Conservation (phyloP, 305 asterid genomes). For the Fraxinus latifolia region DNA sequence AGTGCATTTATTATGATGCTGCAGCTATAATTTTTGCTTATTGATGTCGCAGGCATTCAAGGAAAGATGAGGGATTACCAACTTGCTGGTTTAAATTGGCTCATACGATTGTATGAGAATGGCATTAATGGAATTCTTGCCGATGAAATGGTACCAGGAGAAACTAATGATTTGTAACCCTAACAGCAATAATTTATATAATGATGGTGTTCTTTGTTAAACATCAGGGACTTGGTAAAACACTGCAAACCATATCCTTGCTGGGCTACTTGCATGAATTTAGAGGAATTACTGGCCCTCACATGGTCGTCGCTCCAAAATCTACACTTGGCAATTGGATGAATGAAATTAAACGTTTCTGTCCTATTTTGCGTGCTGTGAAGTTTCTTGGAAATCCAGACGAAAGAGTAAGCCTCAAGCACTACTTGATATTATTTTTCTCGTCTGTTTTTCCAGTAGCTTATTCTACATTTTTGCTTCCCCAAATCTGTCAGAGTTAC, state of each 20-base stretch:
- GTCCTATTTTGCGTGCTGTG: slow-evolving; percentile 86
- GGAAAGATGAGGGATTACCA: slow-evolving; percentile 99
- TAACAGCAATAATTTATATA: slow-evolving; percentile 1
- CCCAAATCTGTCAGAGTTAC: slow-evolving; percentile 51
- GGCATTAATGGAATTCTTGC: slow-evolving; percentile 99
- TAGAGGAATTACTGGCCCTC: slow-evolving; percentile 98
- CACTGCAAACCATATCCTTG: slow-evolving; percentile 95
- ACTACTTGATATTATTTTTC: slow-evolving; percentile 12
- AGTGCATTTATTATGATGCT: neutral
- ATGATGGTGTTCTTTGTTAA: slow-evolving; percentile 18
- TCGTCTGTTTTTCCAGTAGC: slow-evolving; percentile 6
- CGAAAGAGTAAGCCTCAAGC: slow-evolving; percentile 68
- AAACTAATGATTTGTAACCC: slow-evolving; percentile 12
- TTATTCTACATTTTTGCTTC: slow-evolving; percentile 13
- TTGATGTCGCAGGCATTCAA: slow-evolving; percentile 65
- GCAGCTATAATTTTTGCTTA: slow-evolving; percentile 6
- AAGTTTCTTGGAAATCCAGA: slow-evolving; percentile 99
- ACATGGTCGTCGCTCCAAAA: slow-evolving; percentile 99
- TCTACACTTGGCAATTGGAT: slow-evolving; percentile 99
- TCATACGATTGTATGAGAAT: slow-evolving; percentile 92
- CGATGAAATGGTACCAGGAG: slow-evolving; percentile 81
- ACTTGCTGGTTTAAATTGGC: slow-evolving; percentile 98
- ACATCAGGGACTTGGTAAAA: slow-evolving; percentile 91
- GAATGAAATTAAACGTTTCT: slow-evolving; percentile 96
- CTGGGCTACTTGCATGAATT: slow-evolving; percentile 92